Evolutionary conservation across 1,284 basidiomycete species (phyloP).

Genomic region (Ceratobasidium sp.): DNA sequence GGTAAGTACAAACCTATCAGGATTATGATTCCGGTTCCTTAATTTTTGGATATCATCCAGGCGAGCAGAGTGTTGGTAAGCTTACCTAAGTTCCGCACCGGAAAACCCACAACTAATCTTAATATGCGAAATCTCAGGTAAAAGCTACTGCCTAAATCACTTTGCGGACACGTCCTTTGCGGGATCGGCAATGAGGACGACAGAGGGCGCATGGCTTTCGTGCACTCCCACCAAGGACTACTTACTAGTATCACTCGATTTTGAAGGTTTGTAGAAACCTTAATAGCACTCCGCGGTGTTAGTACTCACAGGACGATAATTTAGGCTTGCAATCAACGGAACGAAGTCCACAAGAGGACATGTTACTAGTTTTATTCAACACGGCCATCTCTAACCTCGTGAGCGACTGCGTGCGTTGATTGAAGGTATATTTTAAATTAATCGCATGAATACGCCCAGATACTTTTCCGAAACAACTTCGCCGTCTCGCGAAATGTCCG

Average conservation of each 20-base stretch:
- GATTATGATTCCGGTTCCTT: conserved; percentile 43
- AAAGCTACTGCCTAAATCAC: conserved; percentile 63
- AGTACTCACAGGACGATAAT: no score
- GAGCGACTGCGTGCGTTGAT: background rate
- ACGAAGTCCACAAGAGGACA: conserved; percentile 66
- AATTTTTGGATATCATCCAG: conserved; percentile 66
- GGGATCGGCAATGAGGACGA: conserved; percentile 69
- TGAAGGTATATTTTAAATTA: background rate
- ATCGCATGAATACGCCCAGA: conserved; percentile 44
- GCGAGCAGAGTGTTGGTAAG: conserved; percentile 54
- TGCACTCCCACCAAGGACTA: conserved; percentile 61
- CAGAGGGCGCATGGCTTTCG: conserved; percentile 69
- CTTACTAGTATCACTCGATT: conserved; percentile 66
- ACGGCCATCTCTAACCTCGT: conserved; percentile 65
- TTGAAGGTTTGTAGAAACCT: conserved; percentile 56
- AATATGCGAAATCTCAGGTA: conserved; percentile 28
- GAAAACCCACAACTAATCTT: background rate
- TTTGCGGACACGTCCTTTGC: conserved; percentile 68
- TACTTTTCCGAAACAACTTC: conserved; percentile 56
- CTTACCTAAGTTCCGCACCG: background rate
- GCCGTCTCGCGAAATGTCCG: conserved; percentile 52
- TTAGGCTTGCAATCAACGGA: conserved; percentile 71
- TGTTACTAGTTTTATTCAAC: conserved; percentile 66
- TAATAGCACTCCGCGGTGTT: background rate
- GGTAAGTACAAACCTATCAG: conserved; percentile 49